Evolutionary conservation across 2,329 filamentous ascomycete species (phyloP), one percentile per base, ranked within the genome.

Genomic region (Ophiosphaerella herpotricha): DNA sequence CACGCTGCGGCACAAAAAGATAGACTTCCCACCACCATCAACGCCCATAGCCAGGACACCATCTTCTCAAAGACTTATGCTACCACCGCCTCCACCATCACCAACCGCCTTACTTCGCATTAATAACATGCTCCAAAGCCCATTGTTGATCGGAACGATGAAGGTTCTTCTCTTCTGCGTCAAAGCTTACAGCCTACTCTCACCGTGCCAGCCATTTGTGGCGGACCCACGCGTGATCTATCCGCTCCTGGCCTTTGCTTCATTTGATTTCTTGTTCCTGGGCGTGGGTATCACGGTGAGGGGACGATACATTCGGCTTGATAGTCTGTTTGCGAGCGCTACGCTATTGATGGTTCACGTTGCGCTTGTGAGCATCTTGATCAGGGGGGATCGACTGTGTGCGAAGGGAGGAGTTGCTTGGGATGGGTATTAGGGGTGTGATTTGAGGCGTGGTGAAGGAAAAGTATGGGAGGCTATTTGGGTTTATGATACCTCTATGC

Each of bases 141-240:
- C 69, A 72, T 57, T 54, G 5, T 58, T 66, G 8, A 52, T 64
- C 24, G 52, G 53, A 41, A 45, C 75, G 5, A 56, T 82, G 16
- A 86, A 86, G 40, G 72, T 90, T 2, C 61, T 72, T 1, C 60
- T 92, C 1, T 92, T 96, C 61, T 68, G 87, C 5, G 58, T 81
- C 42, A 96, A 96, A 71, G 74, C 91, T 7, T 74, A 81, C 11
- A 84, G 84, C 0, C 73, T 94, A 8, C 79, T 82, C 2, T 79
- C 81, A 39, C 82, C 87, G 1, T 96, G 91, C 70, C 85, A 84
- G 68, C 91, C 91, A 0, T 85, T 86, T 49, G 84, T 85, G 37
- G 79, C 84, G n/a, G 86, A 82, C 38, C 77, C 84, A 6, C 82
- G 82, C 70, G 74, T 91, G 4, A 78, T 85, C 4, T 85, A 87